A percentile compares a stretch with the other conserved stretches of the same genome.
phyloP scores from a whole-genome alignment of 2,329 filamentous ascomycete genomes.

The Cucurbitaria berberidis region DNA sequence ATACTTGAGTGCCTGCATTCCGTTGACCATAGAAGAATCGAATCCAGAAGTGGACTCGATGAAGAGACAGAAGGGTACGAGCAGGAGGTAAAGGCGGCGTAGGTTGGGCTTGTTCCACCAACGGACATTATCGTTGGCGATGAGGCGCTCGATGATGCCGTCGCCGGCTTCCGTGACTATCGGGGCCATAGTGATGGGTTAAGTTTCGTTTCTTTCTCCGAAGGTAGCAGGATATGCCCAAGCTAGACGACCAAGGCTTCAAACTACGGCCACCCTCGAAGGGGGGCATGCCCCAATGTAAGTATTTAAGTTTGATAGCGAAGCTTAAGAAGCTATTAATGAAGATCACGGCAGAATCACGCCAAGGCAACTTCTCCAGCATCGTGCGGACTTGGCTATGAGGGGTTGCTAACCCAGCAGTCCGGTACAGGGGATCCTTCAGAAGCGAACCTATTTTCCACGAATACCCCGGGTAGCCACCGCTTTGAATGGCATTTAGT shows the following conservation, averaged over 20 bases:
- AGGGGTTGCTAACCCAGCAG: slow-evolving; percentile 16
- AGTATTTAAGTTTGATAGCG: not conserved
- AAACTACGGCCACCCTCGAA: too few species aligned
- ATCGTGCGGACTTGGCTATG: slow-evolving; percentile 29
- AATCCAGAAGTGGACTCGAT: slow-evolving; percentile 68
- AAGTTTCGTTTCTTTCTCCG: too few species aligned
- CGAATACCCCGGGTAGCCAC: slow-evolving; percentile 3
- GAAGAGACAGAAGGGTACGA: slow-evolving; percentile 67
- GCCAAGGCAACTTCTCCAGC: not conserved
- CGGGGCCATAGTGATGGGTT: slow-evolving; percentile 35
- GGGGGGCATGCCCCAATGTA: too few species aligned
- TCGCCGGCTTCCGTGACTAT: slow-evolving; percentile 22
- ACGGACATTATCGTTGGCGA: slow-evolving; percentile 48
- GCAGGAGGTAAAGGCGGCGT: slow-evolving; percentile 61
- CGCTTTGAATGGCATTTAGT: not conserved
- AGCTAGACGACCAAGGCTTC: too few species aligned
- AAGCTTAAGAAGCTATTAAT: slow-evolving; percentile 1
- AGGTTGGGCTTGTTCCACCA: slow-evolving; percentile 68
- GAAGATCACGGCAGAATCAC: not conserved
- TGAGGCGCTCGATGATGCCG: slow-evolving; percentile 40
- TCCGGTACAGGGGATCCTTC: slow-evolving; percentile 8
- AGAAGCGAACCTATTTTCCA: slow-evolving; percentile 13
- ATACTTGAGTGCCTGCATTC: slow-evolving; percentile 36
- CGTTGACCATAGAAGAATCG: slow-evolving; percentile 58
- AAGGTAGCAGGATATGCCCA: too few species aligned